These are phyloP conservation scores for Megacollybia marginata DNA, from an alignment of 768 basidiomycete species.

Conservation along the genomic window DNA sequence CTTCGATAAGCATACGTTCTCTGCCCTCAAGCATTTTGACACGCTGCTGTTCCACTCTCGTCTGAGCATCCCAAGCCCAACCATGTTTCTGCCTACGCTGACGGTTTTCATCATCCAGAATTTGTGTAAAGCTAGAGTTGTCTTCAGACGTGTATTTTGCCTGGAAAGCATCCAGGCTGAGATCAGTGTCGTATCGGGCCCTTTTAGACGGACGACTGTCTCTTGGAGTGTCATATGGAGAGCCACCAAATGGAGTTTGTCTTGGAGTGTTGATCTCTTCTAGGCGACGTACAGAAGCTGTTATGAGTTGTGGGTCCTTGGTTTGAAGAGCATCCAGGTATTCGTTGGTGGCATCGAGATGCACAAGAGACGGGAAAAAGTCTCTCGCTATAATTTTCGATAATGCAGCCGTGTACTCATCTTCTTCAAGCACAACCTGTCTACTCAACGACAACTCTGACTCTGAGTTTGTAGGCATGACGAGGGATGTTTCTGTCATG, in stretches of 20 bases:
- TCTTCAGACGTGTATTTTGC: slow-evolving; percentile 93
- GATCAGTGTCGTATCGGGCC: slow-evolving; percentile 46
- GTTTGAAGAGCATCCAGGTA: slow-evolving; percentile 76
- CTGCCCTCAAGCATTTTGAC: slow-evolving; percentile 59
- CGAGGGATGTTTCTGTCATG: neutral
- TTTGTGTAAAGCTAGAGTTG: slow-evolving; percentile 93
- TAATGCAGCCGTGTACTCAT: slow-evolving; percentile 87
- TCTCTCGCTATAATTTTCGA: slow-evolving; percentile 93
- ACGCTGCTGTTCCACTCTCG: slow-evolving; percentile 62
- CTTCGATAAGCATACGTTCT: slow-evolving; percentile 68
- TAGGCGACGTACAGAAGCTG: slow-evolving; percentile 66
- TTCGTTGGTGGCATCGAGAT: slow-evolving; percentile 81
- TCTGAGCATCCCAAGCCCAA: slow-evolving; percentile 96
- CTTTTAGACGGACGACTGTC: slow-evolving; percentile 46
- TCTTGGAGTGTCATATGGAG: slow-evolving; percentile 61
- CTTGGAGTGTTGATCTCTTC: slow-evolving; percentile 50
- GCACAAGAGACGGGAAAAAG: slow-evolving; percentile 93
- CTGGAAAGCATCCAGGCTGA: slow-evolving; percentile 84
- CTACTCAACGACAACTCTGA: slow-evolving; percentile 56
- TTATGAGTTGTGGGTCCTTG: slow-evolving; percentile 72
- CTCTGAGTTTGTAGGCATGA: neutral
- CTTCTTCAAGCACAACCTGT: slow-evolving; percentile 79
- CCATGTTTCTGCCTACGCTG: slow-evolving; percentile 71
- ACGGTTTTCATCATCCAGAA: slow-evolving; percentile 85
- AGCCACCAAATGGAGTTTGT: slow-evolving; percentile 57